Conservation (phyloP, 1,284 basidiomycete genomes). For the Rhodotorula glutinis region DNA sequence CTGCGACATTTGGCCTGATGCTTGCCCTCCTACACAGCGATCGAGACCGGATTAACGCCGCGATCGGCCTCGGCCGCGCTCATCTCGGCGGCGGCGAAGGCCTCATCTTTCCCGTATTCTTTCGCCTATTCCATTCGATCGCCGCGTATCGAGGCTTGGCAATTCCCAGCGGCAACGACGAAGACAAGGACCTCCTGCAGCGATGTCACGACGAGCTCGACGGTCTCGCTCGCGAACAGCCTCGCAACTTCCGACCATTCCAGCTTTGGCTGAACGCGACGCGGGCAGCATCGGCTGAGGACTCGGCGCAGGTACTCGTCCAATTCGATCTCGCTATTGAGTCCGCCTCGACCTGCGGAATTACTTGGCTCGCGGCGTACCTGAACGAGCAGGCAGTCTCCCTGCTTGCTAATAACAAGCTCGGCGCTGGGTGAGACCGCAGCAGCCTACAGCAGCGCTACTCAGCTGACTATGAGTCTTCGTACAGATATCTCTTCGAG, state of each 20-base stretch:
- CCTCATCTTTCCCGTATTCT: conserved; percentile 26
- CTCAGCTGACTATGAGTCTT: too few species aligned
- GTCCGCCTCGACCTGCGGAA: conserved; percentile 4
- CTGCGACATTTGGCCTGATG: conserved; percentile 32
- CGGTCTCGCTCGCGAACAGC: conserved; percentile 16
- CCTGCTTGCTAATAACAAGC: conserved; percentile 13
- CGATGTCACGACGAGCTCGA: conserved; percentile 1
- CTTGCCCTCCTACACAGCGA: conserved; percentile 29
- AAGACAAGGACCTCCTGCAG: background rate
- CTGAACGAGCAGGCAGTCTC: conserved; percentile 34
- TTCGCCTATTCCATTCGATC: conserved; percentile 66
- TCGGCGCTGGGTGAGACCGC: conserved; percentile 15
- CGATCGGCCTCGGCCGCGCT: conserved; percentile 17
- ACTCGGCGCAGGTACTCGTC: background rate
- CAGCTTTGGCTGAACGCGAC: conserved; percentile 37
- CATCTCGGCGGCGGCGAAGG: conserved; percentile 25
- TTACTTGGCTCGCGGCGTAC: conserved; percentile 18
- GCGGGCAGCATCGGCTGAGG: background rate
- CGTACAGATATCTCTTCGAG: conserved; percentile 34
- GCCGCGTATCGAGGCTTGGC: conserved; percentile 63
- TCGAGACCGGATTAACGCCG: conserved; percentile 5
- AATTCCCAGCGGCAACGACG: conserved; percentile 64
- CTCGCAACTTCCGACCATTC: conserved; percentile 23
- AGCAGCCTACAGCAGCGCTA: too few species aligned
- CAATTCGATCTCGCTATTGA: conserved; percentile 27